Evolutionary conservation across 2,329 filamentous ascomycete species (phyloP).

Genomic region (Apiospora phragmitis): DNA sequence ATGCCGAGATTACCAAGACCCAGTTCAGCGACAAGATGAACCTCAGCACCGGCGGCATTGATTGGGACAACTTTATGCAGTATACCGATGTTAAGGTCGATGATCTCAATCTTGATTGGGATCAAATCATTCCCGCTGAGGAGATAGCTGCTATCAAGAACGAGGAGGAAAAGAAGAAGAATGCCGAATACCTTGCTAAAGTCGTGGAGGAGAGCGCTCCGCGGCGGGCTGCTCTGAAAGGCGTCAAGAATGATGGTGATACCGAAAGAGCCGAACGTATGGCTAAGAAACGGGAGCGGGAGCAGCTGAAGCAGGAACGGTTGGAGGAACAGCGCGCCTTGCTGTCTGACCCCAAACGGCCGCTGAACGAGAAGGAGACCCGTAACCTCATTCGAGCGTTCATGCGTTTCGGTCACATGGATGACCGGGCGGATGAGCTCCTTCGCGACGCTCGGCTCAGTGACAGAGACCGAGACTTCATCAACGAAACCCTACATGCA

Average conservation of each 20-base stretch:
- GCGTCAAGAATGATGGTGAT: constrained; percentile 50
- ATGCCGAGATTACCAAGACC: constrained; percentile 95
- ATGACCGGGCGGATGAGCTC: constrained; percentile 85
- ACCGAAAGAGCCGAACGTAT: constrained; percentile 65
- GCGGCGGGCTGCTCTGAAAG: constrained; percentile 67
- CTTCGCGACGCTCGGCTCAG: constrained; percentile 82
- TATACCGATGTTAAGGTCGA: constrained; percentile 98
- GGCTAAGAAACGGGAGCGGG: constrained; percentile 65
- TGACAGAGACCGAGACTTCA: constrained; percentile 78
- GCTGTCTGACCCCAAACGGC: constrained; percentile 80
- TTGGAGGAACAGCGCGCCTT: constrained; percentile 74
- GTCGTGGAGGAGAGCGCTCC: constrained; percentile 85
- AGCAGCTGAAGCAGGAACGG: constrained; percentile 70
- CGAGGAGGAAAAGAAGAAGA: constrained; percentile 80
- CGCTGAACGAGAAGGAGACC: constrained; percentile 88
- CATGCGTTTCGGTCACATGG: constrained; percentile 86
- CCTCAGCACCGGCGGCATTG: constrained; percentile 82
- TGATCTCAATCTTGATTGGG: constrained; percentile 79
- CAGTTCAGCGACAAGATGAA: constrained; percentile 90
- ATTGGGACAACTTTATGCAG: constrained; percentile 93
- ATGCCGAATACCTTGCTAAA: constrained; percentile 79
- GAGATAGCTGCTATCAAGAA: constrained; percentile 86
- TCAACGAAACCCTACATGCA: constrained; percentile 74
- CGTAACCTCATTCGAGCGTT: constrained; percentile 89
- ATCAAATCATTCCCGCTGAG: constrained; percentile 95